Percentiles rank a stretch among this genome's conserved stretches.
Conservation (phyloP, 148 eudicot genomes). For the Fagopyrum esculentum region DNA sequence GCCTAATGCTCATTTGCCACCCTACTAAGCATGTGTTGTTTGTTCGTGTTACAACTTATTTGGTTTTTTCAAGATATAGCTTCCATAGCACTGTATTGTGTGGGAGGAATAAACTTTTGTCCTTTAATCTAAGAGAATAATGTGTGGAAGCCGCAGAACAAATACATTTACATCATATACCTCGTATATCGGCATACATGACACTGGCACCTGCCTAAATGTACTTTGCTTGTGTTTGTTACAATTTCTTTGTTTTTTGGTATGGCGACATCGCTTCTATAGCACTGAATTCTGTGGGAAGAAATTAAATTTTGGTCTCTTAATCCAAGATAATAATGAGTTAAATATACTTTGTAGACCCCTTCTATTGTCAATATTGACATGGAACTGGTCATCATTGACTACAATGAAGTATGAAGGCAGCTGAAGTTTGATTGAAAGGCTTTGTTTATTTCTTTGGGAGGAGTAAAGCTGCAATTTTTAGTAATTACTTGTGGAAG, state of each 20-base stretch:
- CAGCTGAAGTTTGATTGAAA: neutral
- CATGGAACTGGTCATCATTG: slow-evolving; percentile 3
- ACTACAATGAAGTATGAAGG: neutral
- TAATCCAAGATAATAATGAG: neutral
- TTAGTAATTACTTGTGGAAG: neutral
- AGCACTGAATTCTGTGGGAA: neutral
- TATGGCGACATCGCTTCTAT: neutral
- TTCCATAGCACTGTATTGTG: neutral
- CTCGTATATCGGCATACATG: neutral
- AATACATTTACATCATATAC: neutral
- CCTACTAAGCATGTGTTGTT: neutral
- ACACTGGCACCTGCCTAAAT: neutral
- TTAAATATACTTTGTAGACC: neutral
- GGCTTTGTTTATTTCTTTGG: neutral
- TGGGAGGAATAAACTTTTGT: neutral
- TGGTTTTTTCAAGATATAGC: neutral
- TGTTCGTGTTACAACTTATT: neutral
- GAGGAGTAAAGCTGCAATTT: slow-evolving; percentile 1
- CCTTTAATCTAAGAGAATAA: neutral
- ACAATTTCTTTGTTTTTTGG: neutral
- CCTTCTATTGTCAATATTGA: neutral
- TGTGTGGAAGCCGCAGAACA: neutral
- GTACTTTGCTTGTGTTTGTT: neutral
- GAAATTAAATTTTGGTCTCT: neutral
- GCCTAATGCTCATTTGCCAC: neutral